A percentile compares a stretch with the other conserved stretches of the same genome.
These are phyloP conservation scores for Aquilaria sinensis DNA, from an alignment of 345 rosid genomes.

Conservation along the genomic window DNA sequence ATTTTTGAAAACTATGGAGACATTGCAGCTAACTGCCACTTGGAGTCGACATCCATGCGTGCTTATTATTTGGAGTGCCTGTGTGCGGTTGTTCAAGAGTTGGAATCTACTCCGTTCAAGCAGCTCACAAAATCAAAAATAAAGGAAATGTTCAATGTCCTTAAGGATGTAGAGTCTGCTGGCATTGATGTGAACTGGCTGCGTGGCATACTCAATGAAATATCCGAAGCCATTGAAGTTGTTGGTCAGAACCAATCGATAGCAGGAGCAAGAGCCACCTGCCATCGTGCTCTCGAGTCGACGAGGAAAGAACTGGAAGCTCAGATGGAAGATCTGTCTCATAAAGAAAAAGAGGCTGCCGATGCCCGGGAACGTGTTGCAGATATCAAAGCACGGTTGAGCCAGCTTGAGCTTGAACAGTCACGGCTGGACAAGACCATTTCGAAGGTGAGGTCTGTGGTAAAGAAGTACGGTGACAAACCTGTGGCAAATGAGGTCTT, in stretches of 20 bases:
- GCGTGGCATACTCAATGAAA: slow-evolving; percentile 36
- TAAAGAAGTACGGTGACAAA: slow-evolving; percentile 40
- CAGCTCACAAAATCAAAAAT: slow-evolving; percentile 61
- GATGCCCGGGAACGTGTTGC: slow-evolving; percentile 24
- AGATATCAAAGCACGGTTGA: slow-evolving; percentile 26
- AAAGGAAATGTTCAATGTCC: slow-evolving; percentile 62
- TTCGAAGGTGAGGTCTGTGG: slow-evolving; percentile 18
- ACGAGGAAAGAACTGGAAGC: slow-evolving; percentile 37
- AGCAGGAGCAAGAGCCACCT: slow-evolving; percentile 33
- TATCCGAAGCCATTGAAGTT: slow-evolving; percentile 41
- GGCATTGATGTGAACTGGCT: slow-evolving; percentile 65
- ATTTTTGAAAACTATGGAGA: slow-evolving; percentile 71
- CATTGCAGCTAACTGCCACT: slow-evolving; percentile 54
- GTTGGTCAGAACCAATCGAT: slow-evolving; percentile 26
- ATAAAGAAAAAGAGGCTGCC: slow-evolving; percentile 36
- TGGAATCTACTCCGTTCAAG: slow-evolving; percentile 45
- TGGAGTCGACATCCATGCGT: slow-evolving; percentile 67
- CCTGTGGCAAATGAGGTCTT: slow-evolving; percentile 36
- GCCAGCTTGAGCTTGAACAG: slow-evolving; percentile 38
- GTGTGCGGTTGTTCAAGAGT: slow-evolving; percentile 67
- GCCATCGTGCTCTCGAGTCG: slow-evolving; percentile 29
- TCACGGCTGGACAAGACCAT: slow-evolving; percentile 25
- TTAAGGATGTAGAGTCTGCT: slow-evolving; percentile 70
- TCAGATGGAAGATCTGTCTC: slow-evolving; percentile 30
- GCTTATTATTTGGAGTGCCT: slow-evolving; percentile 67